Evolutionary conservation across 495 filamentous ascomycete genomes (phyloP).

Genomic region (Tuber indicum): DNA sequence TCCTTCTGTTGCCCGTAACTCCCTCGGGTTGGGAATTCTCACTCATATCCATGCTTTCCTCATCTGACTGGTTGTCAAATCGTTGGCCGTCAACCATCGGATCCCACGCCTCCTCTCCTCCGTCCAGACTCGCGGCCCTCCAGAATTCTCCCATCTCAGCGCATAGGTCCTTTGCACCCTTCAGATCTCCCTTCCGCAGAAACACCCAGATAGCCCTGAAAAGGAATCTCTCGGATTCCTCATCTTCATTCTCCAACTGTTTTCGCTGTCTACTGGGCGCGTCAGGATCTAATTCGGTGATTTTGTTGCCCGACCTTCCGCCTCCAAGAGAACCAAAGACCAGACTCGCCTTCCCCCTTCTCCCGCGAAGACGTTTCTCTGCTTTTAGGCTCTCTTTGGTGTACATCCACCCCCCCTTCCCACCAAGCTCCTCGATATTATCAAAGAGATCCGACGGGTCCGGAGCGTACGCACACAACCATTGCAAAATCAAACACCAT

Average conservation of each 20-base stretch:
- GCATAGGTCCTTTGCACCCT: conserved; percentile 25
- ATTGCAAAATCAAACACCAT: conserved; percentile 68
- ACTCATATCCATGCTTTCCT: conserved; percentile 5
- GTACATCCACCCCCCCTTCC: conserved; percentile 84
- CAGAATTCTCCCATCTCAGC: conserved; percentile 48
- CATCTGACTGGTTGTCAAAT: conserved; percentile 14
- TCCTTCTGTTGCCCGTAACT: conserved; percentile 44
- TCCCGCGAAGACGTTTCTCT: conserved; percentile 67
- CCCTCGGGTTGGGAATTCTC: background rate
- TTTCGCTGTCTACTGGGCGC: conserved; percentile 69
- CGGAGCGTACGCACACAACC: conserved; percentile 69
- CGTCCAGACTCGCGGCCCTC: conserved; percentile 66
- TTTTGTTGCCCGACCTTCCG: conserved; percentile 52
- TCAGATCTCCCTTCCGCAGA: conserved; percentile 33
- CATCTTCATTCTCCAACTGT: conserved; percentile 67
- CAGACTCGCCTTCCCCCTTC: conserved; percentile 54
- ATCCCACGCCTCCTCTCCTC: conserved; percentile 42
- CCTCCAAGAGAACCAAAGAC: conserved; percentile 45
- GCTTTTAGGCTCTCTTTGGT: conserved; percentile 84
- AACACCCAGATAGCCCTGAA: conserved; percentile 36
- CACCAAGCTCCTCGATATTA: conserved; percentile 54
- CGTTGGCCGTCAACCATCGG: conserved; percentile 29
- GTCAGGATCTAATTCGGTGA: conserved; percentile 94
- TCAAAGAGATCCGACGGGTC: conserved; percentile 57
- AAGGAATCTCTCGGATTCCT: conserved; percentile 62